Base-by-base conservation (phyloP, 2,329 filamentous ascomycete species). In the Myriosclerotinia duriaeana region DNA sequence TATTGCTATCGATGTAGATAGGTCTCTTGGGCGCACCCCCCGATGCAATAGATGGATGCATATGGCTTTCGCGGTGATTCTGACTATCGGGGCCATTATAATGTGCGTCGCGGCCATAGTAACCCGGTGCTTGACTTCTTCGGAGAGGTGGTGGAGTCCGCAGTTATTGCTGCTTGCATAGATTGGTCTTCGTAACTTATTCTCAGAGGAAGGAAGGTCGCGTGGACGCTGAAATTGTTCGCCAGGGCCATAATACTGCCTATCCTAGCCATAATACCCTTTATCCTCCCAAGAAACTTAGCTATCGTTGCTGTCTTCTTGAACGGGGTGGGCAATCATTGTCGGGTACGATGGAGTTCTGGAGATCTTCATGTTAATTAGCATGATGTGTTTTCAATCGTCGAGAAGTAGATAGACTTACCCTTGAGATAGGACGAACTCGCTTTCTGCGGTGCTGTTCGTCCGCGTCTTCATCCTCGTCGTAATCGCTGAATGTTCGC, bases 381-480 rank as follows among this genome's bases (percentile, higher is more conserved):
- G 44, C 6, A 60, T 11, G 0, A 38, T 17, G 7, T 50, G 17
- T 30, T 36, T 11, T 1, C 4, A 26, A 6, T 6, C 20, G 2
- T 50, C 20, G 20, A 22, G 5, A 1, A 36, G 15, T 7, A 12
- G 30, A 3, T 22, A 2, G 36, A 22, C 17, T 48, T 50, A 60
- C 58, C 44, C 3, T 1, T 2, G 30, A 38, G 5, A 50, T 38
- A 1, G 44, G 1, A 2, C 58, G n/a, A 48, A 60, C 5, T 17
- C 58, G 44, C 44, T 60, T 60, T 60, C 58, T 50, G 30, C 34
- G 15, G 2, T 38, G 20, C 5, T 60, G 20, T 26, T 48, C 58
- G 2, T 50, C 44, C 38, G 1, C 0, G 22, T 60, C 14, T 2
- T 50, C 44, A 5, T 38, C 58, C 5, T 60, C 30, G 2, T 22